Percentiles rank a stretch among this genome's conserved stretches.
phyloP scores from a whole-genome alignment of 169 alveolate genomes.

The Theileria parva region DNA sequence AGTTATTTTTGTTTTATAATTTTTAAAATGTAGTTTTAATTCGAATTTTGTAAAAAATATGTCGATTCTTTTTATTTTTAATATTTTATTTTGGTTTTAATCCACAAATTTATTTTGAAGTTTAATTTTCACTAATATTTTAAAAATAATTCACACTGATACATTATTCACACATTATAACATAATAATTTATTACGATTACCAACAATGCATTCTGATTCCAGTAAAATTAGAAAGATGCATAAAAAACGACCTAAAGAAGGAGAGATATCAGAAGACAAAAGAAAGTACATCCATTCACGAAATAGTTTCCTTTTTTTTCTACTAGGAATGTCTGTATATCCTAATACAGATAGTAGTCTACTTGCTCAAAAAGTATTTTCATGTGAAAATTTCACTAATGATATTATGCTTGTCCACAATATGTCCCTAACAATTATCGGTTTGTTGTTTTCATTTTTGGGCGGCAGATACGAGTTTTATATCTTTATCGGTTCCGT shows the following conservation, averaged over 20 bases:
- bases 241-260: background rate
- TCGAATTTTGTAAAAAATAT: background rate
- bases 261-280: slow-evolving; percentile 2
- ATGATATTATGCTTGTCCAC: slow-evolving; percentile 17
- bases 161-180: background rate
- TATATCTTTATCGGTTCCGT: background rate
- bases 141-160: background rate
- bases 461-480: background rate
- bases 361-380: slow-evolving; percentile 17
- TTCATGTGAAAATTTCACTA: slow-evolving; percentile 18
- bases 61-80: background rate
- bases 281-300: background rate
- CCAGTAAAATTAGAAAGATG: background rate
- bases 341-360: slow-evolving; percentile 12
- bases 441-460: background rate
- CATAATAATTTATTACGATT: background rate
- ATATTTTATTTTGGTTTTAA: background rate
- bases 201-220: background rate
- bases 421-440: slow-evolving; percentile 7
- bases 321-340: slow-evolving; percentile 10
- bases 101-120: background rate
- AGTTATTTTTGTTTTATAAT: background rate
- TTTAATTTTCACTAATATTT: background rate
- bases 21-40: background rate
- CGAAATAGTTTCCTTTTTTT: slow-evolving; percentile 14